Base-by-base conservation (phyloP, 2,329 filamentous ascomycete species). In the Ceratocystis cubensis region DNA sequence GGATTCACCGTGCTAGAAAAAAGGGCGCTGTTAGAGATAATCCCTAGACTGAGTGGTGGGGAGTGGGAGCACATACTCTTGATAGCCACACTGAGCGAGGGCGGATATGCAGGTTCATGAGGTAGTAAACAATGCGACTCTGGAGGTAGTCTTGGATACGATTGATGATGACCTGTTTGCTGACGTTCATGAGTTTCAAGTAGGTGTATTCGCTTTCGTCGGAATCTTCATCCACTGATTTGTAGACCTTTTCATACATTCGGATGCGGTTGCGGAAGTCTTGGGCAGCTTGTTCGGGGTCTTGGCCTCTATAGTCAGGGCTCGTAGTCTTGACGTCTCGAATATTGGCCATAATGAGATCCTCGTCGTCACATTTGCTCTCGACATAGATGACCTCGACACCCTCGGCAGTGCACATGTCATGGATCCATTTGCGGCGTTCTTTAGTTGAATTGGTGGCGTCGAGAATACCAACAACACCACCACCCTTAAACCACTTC, bases 81-180 rank as follows among this genome's bases (percentile, higher is more conserved):
- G 94, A 97, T 64, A 99, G 79, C 94, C 94, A 99, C 70, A 99
- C 96, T 3, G 91, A 96, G 66, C 94, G 85, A 20, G 93, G 93
- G 70, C 93, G 93, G 75, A 99, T 99, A 77, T 99, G 94, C 48
- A 99, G 81, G 75, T 97, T 99, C 87, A 97, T 96, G 67, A 97
- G 84, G 75, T 96, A 99, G 77, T 99, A 99, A 59, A 99, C 93
- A 57, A 99, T 87, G 67, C 94, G 87, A 75, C 91, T 96, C 75
- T 96, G 94, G 33, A 99, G 81, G 74, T 99, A 99, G 76, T 99
- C 94, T 74, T 91, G 88, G 73, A 99, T 96, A 74, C 89, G 87
- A 78, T 97, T 99, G 82, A 99, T 97, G 73, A 97, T 94, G 74
- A 97, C 92, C 73, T 96, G 91, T 71, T 90, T 90, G 68, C 94